These are phyloP conservation scores for Amanita pseudoporphyria DNA, from an alignment of 768 basidiomycete species.

Conservation along the genomic window DNA sequence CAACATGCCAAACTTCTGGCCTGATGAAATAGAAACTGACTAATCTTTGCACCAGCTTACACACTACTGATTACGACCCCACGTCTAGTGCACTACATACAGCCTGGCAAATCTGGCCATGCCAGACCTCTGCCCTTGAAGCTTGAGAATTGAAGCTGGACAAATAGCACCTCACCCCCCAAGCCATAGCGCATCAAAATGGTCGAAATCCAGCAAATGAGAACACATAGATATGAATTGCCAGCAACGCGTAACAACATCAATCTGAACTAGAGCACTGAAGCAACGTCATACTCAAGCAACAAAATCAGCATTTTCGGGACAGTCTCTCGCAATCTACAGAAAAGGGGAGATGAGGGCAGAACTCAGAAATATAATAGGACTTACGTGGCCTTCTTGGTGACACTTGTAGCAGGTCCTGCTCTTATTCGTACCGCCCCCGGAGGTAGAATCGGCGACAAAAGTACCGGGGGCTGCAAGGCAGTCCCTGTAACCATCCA, in stretches of 20 bases:
- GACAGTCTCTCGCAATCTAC: conserved; percentile 61
- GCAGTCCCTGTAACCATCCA: conserved; percentile 44
- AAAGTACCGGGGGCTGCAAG: conserved; percentile 61
- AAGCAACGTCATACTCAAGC: conserved; percentile 22
- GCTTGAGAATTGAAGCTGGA: too few relatives aligned
- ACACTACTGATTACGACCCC: too few relatives aligned
- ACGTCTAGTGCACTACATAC: too few relatives aligned
- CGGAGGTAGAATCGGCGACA: conserved; percentile 33
- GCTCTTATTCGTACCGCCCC: conserved; percentile 44
- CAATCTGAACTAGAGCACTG: background rate
- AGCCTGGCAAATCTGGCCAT: too few relatives aligned
- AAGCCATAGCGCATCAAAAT: too few relatives aligned
- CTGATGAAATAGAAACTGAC: background rate
- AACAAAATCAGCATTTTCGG: conserved; percentile 43
- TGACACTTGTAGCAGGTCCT: conserved; percentile 89
- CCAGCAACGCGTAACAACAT: background rate
- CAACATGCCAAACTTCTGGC: background rate
- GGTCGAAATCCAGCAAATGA: too few relatives aligned
- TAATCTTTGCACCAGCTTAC: background rate
- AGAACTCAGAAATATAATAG: background rate
- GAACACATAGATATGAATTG: background rate
- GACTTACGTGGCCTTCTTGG: conserved; percentile 76
- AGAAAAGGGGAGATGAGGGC: background rate
- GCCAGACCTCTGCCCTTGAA: too few relatives aligned
- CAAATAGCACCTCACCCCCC: too few relatives aligned